Base-by-base conservation (phyloP, 768 basidiomycete species). In the Pholiota conissans region DNA sequence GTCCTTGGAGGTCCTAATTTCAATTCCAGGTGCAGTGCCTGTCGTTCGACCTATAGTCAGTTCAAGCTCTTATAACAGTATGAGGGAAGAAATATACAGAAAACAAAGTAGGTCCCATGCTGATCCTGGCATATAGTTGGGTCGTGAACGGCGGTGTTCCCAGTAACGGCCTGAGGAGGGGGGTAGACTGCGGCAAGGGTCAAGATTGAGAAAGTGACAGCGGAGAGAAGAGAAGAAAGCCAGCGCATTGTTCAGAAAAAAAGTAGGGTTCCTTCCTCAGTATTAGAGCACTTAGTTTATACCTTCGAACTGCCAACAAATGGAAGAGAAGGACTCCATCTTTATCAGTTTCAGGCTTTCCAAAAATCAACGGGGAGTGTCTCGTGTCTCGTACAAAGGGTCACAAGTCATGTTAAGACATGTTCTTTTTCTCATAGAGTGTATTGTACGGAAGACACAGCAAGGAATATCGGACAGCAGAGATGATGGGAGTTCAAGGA, bases 51-150 rank as follows among this genome's bases (percentile, higher is more conserved):
- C 30, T 13, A 55, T 14, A 9, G 26, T 49, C n/a, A 32, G 34
- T 28, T 13, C 2, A 14, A 22, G 11, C 45, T 27, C 7, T 52
- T 34, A 37, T 11, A 24, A 45, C 8, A 40, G 9, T 11, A 9
- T 26, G n/a, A n/a, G 26, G 14, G 49, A 28, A 37, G n/a, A n/a
- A n/a, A 72, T 76, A 45, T 45, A 79, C 78, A 78, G 65, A 81
- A 81, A 10, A 82, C 66, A 59, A 74, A 83, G 53, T 77, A 81
- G 54, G 67, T 76, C 26, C 79, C 79, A 39, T 61, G 61, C 27
- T 67, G 69, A 58, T 81, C 79, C 54, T 77, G 78, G 69, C 80
- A 82, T 64, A 81, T 74, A 3, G 77, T 73, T 1, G 79, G 79
- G 58, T 81, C 79, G 58, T 79, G 78, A 1, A 77, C 76, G 1